phyloP scores from a whole-genome alignment of 1,139 yeast genomes.

The Saccharomyces hybrid region DNA sequence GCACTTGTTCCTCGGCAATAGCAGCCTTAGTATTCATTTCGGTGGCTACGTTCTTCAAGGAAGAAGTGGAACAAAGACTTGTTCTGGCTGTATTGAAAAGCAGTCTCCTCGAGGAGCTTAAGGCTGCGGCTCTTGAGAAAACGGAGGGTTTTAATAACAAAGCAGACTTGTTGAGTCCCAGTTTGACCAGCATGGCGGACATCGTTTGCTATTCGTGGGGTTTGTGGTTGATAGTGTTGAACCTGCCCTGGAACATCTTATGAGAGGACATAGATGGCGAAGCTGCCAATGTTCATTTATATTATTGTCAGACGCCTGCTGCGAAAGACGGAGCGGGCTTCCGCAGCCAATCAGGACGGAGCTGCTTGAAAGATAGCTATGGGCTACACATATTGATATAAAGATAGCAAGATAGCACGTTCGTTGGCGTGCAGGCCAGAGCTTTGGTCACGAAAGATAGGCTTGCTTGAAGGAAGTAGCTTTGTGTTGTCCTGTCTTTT shows the following conservation, averaged over 20 bases:
- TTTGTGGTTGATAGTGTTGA: background rate
- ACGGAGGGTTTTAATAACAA: background rate
- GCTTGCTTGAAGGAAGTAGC: background rate
- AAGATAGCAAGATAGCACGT: background rate
- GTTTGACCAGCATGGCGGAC: background rate
- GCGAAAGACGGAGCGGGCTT: background rate
- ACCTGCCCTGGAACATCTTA: background rate
- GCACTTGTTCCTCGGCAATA: conserved; percentile 50
- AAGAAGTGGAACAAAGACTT: background rate
- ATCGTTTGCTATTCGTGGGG: background rate
- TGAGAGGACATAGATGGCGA: background rate
- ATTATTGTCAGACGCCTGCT: background rate
- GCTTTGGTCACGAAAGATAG: background rate
- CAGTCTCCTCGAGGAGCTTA: background rate
- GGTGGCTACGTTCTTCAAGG: background rate
- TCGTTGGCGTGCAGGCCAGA: background rate
- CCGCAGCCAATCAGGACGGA: conserved; percentile 1
- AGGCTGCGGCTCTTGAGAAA: background rate
- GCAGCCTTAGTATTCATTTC: background rate
- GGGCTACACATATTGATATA: background rate
- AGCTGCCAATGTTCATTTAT: background rate
- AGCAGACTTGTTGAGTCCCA: background rate
- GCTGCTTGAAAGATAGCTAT: background rate
- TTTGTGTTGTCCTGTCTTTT: background rate
- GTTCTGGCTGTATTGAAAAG: background rate